Percentiles rank a stretch among this genome's conserved stretches.
phyloP scores from a whole-genome alignment of 2,329 filamentous ascomycete genomes.

The Bipolaris oryzae region DNA sequence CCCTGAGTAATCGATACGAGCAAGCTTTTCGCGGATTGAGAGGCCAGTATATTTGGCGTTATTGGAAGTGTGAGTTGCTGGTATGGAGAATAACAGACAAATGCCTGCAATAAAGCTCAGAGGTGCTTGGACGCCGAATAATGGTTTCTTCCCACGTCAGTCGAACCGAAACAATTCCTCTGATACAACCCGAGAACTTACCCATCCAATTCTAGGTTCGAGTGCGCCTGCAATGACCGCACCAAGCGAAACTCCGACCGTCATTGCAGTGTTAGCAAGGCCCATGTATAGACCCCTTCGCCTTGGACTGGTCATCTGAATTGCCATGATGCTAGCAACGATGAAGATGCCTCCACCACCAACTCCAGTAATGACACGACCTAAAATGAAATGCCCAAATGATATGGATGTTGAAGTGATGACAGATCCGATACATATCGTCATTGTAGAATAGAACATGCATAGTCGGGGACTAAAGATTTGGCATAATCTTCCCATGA shows the following conservation, averaged over 20 bases:
- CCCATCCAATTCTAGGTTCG: constrained; percentile 71
- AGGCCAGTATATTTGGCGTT: constrained; percentile 45
- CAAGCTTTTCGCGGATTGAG: constrained; percentile 61
- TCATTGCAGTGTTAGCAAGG: constrained; percentile 74
- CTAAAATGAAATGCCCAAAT: constrained; percentile 69
- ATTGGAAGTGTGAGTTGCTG: constrained; percentile 50
- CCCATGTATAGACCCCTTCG: constrained; percentile 76
- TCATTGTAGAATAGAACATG: constrained; percentile 65
- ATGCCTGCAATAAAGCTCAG: constrained; percentile 66
- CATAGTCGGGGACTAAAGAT: constrained; percentile 74
- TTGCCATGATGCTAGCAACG: constrained; percentile 73
- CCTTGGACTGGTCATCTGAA: constrained; percentile 73
- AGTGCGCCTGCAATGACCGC: constrained; percentile 73
- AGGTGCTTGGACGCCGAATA: constrained; percentile 77
- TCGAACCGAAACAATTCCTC: neutral
- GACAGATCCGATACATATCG: constrained; percentile 67
- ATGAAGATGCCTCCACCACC: constrained; percentile 76
- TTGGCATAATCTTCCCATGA: constrained; percentile 73
- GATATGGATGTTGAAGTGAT: constrained; percentile 66
- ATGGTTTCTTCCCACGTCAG: constrained; percentile 60
- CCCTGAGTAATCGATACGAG: constrained; percentile 75
- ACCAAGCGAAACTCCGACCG: constrained; percentile 72
- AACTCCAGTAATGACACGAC: constrained; percentile 69
- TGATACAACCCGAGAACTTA: constrained; percentile 47
- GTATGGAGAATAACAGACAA: constrained; percentile 69